A percentile compares a stretch with the other conserved stretches of the same genome.
phyloP scores from a whole-genome alignment of 192 early-diverging fungal genomes.

The Coemansia sp. region DNA sequence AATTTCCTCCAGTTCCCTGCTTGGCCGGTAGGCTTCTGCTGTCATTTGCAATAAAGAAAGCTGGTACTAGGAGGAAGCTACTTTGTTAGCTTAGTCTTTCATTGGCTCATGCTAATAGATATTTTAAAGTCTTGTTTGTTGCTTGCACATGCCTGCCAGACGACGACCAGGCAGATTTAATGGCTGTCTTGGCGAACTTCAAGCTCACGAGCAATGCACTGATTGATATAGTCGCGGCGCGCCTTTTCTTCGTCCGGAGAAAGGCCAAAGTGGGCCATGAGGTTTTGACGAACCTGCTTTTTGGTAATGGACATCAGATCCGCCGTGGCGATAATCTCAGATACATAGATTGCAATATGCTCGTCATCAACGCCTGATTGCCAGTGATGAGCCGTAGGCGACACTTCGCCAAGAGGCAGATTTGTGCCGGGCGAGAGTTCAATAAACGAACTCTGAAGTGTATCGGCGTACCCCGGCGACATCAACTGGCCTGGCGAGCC shows the following conservation, averaged over 20 bases:
- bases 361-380: conserved; percentile 61
- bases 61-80: no score
- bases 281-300: conserved; percentile 93
- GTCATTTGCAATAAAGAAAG: no score
- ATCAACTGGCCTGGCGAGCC: conserved; percentile 1
- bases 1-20: no score
- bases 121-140: no score
- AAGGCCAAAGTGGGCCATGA: conserved; percentile 71
- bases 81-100: no score
- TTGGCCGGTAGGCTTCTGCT: no score
- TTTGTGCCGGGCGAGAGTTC: background rate
- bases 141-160: no score
- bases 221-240: conserved; percentile 84
- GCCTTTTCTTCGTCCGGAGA: conserved; percentile 65
- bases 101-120: no score
- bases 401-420: background rate
- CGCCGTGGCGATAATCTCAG: conserved; percentile 77
- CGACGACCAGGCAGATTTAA: background rate
- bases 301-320: conserved; percentile 99
- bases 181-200: conserved; percentile 19
- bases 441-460: background rate
- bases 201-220: conserved; percentile 62
- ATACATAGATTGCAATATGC: conserved; percentile 62
- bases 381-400: conserved; percentile 20
- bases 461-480: background rate